Percentiles rank a stretch among this genome's conserved stretches.
These are phyloP conservation scores for Parmelia sp. DNA, from an alignment of 495 filamentous ascomycete genomes.

Conservation along the genomic window DNA sequence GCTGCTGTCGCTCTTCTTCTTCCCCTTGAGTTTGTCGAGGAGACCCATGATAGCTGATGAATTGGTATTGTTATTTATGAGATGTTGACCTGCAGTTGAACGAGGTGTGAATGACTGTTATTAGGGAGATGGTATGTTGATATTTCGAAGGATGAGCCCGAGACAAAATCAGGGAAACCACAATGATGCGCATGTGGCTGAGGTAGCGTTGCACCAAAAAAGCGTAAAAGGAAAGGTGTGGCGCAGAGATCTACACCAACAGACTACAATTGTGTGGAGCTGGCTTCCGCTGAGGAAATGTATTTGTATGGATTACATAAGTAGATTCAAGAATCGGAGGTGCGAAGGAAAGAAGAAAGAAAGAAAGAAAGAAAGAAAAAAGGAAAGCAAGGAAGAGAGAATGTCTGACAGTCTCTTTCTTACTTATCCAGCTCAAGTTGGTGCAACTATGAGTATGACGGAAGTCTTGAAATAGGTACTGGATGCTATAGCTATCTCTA, in stretches of 20 bases:
- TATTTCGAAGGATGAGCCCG: neutral
- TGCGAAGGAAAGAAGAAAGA: too few relatives aligned
- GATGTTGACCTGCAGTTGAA: too few relatives aligned
- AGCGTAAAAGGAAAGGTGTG: neutral
- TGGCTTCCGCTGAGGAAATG: too few relatives aligned
- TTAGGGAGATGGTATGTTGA: neutral
- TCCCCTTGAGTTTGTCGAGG: neutral
- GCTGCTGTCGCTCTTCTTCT: neutral
- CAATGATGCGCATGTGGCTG: conserved; percentile 5
- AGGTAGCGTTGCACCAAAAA: neutral
- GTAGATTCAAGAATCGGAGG: too few relatives aligned
- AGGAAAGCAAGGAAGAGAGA: too few relatives aligned
- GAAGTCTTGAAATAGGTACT: too few relatives aligned
- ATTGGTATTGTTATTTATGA: neutral
- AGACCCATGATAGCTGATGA: neutral
- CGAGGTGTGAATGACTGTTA: neutral
- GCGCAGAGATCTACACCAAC: neutral
- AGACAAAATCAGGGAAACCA: neutral
- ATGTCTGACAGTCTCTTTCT: too few relatives aligned
- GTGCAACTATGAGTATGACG: too few relatives aligned
- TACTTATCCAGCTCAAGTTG: too few relatives aligned
- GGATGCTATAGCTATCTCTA: too few relatives aligned
- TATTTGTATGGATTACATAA: too few relatives aligned
- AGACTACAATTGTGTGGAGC: neutral
- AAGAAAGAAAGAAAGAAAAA: too few relatives aligned